Evolutionary conservation across 1,139 yeast genomes (phyloP).

Genomic region (Ogataea hybrid): DNA sequence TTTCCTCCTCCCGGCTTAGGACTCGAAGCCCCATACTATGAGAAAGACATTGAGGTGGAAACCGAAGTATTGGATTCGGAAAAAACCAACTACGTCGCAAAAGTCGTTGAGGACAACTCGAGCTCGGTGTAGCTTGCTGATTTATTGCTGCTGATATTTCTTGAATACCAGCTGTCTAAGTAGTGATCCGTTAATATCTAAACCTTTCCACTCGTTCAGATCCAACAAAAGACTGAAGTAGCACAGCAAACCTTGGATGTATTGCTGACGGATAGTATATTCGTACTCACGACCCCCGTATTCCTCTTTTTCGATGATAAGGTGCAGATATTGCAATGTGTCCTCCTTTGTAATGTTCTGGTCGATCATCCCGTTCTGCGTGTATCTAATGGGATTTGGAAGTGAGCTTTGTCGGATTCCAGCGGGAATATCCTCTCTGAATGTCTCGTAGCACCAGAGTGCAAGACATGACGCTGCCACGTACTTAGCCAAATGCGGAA

Average conservation of each 20-base stretch:
- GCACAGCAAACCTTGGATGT: slow-evolving; percentile 10
- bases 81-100: slow-evolving; percentile 3
- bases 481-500: slow-evolving; percentile 12
- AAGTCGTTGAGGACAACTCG: slow-evolving; percentile 7
- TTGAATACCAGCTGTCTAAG: slow-evolving; percentile 7
- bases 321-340: slow-evolving; percentile 6
- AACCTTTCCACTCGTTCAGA: slow-evolving; percentile 7
- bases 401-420: neutral
- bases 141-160: neutral
- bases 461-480: slow-evolving; percentile 6
- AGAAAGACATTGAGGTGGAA: neutral
- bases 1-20: slow-evolving; percentile 13
- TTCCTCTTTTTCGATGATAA: slow-evolving; percentile 8
- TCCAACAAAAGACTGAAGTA: slow-evolving; percentile 8
- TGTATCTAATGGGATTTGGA: slow-evolving; percentile 8
- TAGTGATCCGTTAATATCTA: neutral
- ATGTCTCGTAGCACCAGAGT: slow-evolving; percentile 15
- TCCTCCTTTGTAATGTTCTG: slow-evolving; percentile 5
- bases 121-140: slow-evolving; percentile 1
- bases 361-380: slow-evolving; percentile 3
- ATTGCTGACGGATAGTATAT: slow-evolving; percentile 8
- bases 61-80: slow-evolving; percentile 1
- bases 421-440: slow-evolving; percentile 13
- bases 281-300: neutral
- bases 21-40: slow-evolving; percentile 11